Conservation (phyloP, 768 basidiomycete genomes). For the Calocybe cyanea region DNA sequence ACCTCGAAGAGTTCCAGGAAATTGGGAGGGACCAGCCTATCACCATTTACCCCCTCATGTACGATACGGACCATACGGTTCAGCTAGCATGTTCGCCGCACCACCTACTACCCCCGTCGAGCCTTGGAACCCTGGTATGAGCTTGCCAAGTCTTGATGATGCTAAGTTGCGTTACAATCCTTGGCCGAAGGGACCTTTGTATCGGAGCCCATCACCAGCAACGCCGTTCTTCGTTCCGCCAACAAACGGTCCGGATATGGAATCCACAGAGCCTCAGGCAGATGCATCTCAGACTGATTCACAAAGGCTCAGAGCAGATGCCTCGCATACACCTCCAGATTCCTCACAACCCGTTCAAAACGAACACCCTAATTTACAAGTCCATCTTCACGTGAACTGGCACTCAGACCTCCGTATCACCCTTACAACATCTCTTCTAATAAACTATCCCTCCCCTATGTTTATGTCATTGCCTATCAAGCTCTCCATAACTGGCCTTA, state of each 20-base stretch:
- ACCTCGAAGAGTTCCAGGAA: conserved; percentile 55
- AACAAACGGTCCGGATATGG: conserved; percentile 12
- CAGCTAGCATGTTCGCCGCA: conserved; percentile 57
- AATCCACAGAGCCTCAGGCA: neutral
- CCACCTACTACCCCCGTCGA: conserved; percentile 44
- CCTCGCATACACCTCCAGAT: conserved; percentile 12
- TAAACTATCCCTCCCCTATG: conserved; percentile 93
- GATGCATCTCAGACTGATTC: conserved; percentile 5
- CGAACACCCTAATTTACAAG: conserved; percentile 67
- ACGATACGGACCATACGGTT: conserved; percentile 56
- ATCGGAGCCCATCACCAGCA: conserved; percentile 31
- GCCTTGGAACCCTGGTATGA: conserved; percentile 37
- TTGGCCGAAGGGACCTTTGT: conserved; percentile 25
- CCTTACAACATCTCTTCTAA: conserved; percentile 86
- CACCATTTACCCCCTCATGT: conserved; percentile 73
- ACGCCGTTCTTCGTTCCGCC: conserved; percentile 26
- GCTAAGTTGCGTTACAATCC: conserved; percentile 27
- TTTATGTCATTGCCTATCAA: conserved; percentile 98
- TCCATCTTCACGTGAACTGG: conserved; percentile 85
- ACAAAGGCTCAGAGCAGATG: conserved; percentile 14
- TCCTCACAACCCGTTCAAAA: conserved; percentile 8
- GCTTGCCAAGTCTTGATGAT: conserved; percentile 35
- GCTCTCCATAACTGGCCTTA: conserved; percentile 84
- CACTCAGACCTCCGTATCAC: conserved; percentile 85
- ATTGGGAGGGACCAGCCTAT: conserved; percentile 57